Evolutionary conservation across 2,329 filamentous ascomycete species (phyloP), one percentile per base, ranked within the genome.

Genomic region (Macrophomina pseudophaseolina): DNA sequence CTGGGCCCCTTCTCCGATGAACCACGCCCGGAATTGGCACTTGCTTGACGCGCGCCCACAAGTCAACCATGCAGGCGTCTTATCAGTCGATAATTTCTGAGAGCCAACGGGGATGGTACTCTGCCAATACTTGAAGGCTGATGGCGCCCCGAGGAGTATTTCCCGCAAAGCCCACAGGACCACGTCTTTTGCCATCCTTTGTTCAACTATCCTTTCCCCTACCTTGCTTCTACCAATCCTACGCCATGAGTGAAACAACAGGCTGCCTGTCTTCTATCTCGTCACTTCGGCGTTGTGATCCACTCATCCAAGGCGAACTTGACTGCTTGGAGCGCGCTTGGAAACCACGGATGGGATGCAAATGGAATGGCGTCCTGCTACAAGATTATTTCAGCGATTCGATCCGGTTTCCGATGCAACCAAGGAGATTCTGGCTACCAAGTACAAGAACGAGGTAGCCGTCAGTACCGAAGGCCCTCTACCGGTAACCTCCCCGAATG

Each of bases 291-390:
- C 4, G 65, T 49, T 9, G 46, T 54, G 30, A 38, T 64, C 23
- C 51, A 64, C 18, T 58, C 65, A 1, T 54, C 48, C 65, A 56
- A 38, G 16, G 49, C 49, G 1, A 56, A 66, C 30, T 66, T 66
- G 7, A 46, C 63, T 9, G 56, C 49, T 33, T 66, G 65, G 56
- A 48, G 49, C 12, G 58, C 58, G 4, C 64, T 77, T 18, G 76
- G 76, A 2, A 78, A 77, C 52, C 48, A 66, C 5, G 72, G 71
- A 6, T 79, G 75, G 76, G 69, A 71, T 33, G 54, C 48, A 14
- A 48, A 66, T 30, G 56, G 40, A 4, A 52, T 66, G 46, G 40
- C 48, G 40, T 56, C 8, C n/a, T 63, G 63, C 35, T 49, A 53
- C 30, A 48, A 49, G 5, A 66, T 63, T 63, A 18, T 63, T 18